These are phyloP conservation scores for Bassia scoparia DNA, from an alignment of 148 eudicot genomes.

Conservation along the genomic window DNA sequence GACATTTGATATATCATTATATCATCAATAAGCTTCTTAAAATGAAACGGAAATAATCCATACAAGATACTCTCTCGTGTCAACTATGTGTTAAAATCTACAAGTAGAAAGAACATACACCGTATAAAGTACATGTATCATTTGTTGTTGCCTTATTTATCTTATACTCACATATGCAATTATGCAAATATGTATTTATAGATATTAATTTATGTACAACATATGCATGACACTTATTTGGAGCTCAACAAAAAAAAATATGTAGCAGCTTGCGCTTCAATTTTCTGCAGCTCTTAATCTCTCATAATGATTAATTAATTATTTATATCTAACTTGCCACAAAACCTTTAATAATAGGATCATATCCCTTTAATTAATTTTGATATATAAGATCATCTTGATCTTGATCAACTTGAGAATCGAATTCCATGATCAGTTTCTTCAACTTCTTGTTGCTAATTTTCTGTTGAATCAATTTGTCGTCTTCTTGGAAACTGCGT, in stretches of 20 bases:
- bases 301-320: neutral
- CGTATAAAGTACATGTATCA: neutral
- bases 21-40: too few relatives aligned
- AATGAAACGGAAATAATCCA: too few relatives aligned
- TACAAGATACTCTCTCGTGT: too few relatives aligned
- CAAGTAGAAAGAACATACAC: neutral
- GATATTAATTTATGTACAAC: constrained; percentile 11
- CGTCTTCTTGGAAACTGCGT: constrained; percentile 40
- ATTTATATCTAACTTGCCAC: neutral
- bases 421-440: constrained; percentile 44
- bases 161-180: neutral
- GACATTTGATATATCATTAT: too few relatives aligned
- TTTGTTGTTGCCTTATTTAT: neutral
- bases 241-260: constrained; percentile 6
- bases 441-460: constrained; percentile 62
- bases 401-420: constrained; percentile 29
- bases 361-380: neutral
- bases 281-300: neutral
- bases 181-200: too few relatives aligned
- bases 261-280: constrained; percentile 4
- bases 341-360: neutral
- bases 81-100: neutral
- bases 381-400: constrained; percentile 10
- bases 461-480: constrained; percentile 42
- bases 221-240: constrained; percentile 11